These are phyloP conservation scores for Blastobotrys americana DNA, from an alignment of 805 yeast genomes.

Conservation along the genomic window DNA sequence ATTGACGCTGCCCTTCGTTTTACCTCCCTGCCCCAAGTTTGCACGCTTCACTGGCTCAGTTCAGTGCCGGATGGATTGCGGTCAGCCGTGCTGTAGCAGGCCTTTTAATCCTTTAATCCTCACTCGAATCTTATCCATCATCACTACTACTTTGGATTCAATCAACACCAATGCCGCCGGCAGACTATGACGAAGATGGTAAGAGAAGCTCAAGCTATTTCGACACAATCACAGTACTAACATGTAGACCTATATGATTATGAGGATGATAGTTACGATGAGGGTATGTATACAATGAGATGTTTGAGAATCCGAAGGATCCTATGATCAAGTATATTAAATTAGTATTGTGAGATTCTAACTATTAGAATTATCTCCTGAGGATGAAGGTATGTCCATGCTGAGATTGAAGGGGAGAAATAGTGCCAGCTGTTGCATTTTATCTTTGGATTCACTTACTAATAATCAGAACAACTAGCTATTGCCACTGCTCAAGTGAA, in stretches of 20 bases:
- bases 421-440: not conserved
- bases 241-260: slow-evolving; percentile 14
- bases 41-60: no score
- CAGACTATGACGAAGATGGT: slow-evolving; percentile 16
- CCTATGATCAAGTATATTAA: no score
- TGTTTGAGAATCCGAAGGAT: not conserved
- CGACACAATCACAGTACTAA: no score
- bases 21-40: no score
- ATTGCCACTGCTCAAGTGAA: slow-evolving; percentile 21
- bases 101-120: no score
- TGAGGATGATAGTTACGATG: slow-evolving; percentile 16
- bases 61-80: no score
- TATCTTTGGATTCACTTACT: not conserved
- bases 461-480: slow-evolving; percentile 18
- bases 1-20: no score
- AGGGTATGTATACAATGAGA: slow-evolving; percentile 5
- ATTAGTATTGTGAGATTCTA: not conserved
- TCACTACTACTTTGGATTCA: no score
- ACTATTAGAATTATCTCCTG: slow-evolving; percentile 19
- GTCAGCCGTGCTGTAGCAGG: no score
- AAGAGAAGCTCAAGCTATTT: no score
- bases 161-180: slow-evolving; percentile 13
- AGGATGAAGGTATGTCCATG: slow-evolving; percentile 23
- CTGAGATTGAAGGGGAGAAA: not conserved
- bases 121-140: no score